Evolutionary conservation across 2,329 filamentous ascomycete species (phyloP), one percentile per base, ranked within the genome.

Genomic region (Achaetomium macrosporum): DNA sequence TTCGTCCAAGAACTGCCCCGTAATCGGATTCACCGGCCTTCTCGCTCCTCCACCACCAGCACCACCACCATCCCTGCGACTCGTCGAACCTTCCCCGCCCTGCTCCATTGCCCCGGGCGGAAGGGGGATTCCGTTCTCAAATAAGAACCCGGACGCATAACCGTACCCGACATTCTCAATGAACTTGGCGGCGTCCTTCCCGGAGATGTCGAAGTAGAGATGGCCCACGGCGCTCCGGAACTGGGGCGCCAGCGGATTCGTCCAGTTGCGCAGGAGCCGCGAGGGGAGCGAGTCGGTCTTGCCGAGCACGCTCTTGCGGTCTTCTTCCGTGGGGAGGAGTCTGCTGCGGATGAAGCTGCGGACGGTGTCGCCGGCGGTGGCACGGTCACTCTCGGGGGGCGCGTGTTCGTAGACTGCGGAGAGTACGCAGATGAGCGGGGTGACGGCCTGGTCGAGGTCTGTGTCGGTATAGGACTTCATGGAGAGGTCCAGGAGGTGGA

Each of bases 91-190:
- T 47, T 55, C 43, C 42, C 61, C 48, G 13, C 16, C 20, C 9
- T 35, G 68, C 61, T 59, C 63, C 29, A 49, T 61, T n/a, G 46
- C 66, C 76, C 7, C 77, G 75, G 60, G 84, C 78, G 90, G 89
- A 19, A 96, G 75, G 0, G 85, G 77, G 12, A 97, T 83, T 51
- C 93, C 88, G 57, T 92, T 87, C 57, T 87, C 85, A 71, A 91
- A 85, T 15, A 99, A 73, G 66, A 93, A 96, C 0, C 93, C 93
- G 0, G 90, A 88, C 0, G 93, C 93, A 64, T 88, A 96, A 0
- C 93, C 93, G 65, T 96, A 99, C 0, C 93, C 93, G 12, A 99
- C 88, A 61, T 96, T 96, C 47, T 88, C 79, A 0, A 97, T 87
- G 64, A 96, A 93, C 30, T 77, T 86, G 15, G 78, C 79, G 0